These are phyloP conservation scores for Rhizopus delemar DNA, from an alignment of 371 early-diverging fungal species.

Conservation along the genomic window DNA sequence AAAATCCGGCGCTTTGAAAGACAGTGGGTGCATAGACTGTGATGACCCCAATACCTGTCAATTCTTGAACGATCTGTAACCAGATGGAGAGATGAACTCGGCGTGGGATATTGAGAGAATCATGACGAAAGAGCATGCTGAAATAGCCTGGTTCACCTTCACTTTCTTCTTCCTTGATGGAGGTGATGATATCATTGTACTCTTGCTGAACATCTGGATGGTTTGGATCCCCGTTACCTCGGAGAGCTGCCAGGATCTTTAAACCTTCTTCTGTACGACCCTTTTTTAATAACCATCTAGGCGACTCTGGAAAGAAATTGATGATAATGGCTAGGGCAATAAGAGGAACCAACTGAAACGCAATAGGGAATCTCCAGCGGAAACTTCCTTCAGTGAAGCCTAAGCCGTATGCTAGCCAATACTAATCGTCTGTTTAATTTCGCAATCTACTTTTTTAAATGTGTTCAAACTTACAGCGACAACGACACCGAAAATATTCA, in stretches of 20 bases:
- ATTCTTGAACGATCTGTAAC: slow-evolving; percentile 48
- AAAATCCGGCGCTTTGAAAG: slow-evolving; percentile 37
- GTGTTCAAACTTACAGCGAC: slow-evolving; percentile 33
- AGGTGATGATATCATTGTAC: slow-evolving; percentile 32
- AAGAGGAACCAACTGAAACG: slow-evolving; percentile 44
- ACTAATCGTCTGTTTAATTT: slow-evolving; percentile 16
- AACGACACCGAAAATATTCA: slow-evolving; percentile 50
- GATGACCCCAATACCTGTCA: slow-evolving; percentile 44
- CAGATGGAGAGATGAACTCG: slow-evolving; percentile 47
- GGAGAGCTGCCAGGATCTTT: slow-evolving; percentile 39
- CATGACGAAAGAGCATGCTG: slow-evolving; percentile 39
- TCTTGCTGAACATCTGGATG: slow-evolving; percentile 39
- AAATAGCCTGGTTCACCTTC: slow-evolving; percentile 41
- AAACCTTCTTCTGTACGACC: slow-evolving; percentile 44
- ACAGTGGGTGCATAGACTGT: slow-evolving; percentile 46
- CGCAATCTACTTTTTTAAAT: neutral
- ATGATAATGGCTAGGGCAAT: slow-evolving; percentile 34
- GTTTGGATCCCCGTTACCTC: slow-evolving; percentile 38
- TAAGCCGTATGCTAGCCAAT: slow-evolving; percentile 47
- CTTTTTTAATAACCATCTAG: slow-evolving; percentile 38
- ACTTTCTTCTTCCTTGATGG: slow-evolving; percentile 31
- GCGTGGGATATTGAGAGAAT: slow-evolving; percentile 40
- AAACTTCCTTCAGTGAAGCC: slow-evolving; percentile 37
- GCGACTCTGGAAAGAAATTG: slow-evolving; percentile 43
- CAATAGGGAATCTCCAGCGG: slow-evolving; percentile 48